Conservation (phyloP, 2,329 filamentous ascomycete species). For the Fusarium verticillioides region DNA sequence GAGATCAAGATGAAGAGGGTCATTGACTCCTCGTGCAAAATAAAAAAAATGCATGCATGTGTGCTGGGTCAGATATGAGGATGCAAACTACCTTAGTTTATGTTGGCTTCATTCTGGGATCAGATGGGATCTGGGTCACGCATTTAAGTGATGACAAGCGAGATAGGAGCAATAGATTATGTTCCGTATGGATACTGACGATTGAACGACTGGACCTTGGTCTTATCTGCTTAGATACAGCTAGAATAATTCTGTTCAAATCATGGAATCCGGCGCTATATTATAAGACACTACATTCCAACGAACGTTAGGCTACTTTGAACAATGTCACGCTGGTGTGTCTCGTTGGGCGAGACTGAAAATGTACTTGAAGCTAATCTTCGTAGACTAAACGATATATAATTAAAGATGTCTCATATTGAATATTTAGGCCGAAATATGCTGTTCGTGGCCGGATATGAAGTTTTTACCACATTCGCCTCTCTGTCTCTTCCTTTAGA, state of each 20-base stretch:
- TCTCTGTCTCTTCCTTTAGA: not conserved
- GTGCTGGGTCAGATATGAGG: conserved; percentile 41
- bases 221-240: not conserved
- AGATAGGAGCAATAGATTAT: conserved; percentile 45
- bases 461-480: not conserved
- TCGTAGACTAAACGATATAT: not conserved
- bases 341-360: not conserved
- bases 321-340: not conserved
- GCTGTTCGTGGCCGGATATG: conserved; percentile 5
- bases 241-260: not conserved
- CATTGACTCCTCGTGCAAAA: conserved; percentile 19
- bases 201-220: conserved; percentile 10
- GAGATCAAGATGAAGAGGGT: conserved; percentile 13
- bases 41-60: conserved; percentile 22
- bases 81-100: conserved; percentile 21
- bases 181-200: conserved; percentile 43
- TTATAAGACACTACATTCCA: not conserved
- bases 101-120: conserved; percentile 40
- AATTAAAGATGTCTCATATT: conserved; percentile 21
- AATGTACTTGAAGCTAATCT: not conserved
- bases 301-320: not conserved
- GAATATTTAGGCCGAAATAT: conserved; percentile 19
- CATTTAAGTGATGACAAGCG: conserved; percentile 32
- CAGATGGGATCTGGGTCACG: conserved; percentile 41
- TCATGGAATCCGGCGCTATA: not conserved